Evolutionary conservation across 2,329 filamentous ascomycete genomes (phyloP).

Genomic region (Tolypocladium ovalisporum): DNA sequence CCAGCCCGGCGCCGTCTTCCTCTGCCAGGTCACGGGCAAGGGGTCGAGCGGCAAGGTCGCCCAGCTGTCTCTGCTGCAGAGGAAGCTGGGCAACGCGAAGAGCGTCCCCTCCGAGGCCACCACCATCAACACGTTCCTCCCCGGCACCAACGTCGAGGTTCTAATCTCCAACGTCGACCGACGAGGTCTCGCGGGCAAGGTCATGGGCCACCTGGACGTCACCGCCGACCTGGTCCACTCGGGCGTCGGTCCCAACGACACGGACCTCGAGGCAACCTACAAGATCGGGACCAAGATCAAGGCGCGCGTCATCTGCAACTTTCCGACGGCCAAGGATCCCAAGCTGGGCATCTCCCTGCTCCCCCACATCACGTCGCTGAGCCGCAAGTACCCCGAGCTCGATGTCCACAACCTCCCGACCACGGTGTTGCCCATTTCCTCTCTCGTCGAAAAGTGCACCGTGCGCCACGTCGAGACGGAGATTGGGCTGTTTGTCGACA

Average conservation of each 20-base stretch:
- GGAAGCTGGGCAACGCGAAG: constrained; percentile 55
- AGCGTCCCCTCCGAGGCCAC: constrained; percentile 64
- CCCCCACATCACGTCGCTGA: constrained; percentile 66
- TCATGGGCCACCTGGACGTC: constrained; percentile 83
- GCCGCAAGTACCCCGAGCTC: constrained; percentile 26
- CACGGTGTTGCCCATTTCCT: constrained; percentile 57
- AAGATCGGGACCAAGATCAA: constrained; percentile 77
- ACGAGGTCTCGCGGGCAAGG: constrained; percentile 74
- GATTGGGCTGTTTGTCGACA: constrained; percentile 69
- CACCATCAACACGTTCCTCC: constrained; percentile 81
- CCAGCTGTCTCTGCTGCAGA: constrained; percentile 69
- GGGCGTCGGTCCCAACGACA: constrained; percentile 57
- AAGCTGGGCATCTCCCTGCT: constrained; percentile 84
- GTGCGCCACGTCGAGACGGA: constrained; percentile 70
- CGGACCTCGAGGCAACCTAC: constrained; percentile 65
- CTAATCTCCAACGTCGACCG: constrained; percentile 65
- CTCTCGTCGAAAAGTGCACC: constrained; percentile 65
- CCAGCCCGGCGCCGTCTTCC: constrained; percentile 72
- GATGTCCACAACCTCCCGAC: constrained; percentile 38
- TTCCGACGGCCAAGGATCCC: constrained; percentile 64
- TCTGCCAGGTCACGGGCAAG: constrained; percentile 71
- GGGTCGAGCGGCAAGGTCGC: constrained; percentile 71
- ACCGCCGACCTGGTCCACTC: constrained; percentile 89
- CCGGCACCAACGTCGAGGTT: constrained; percentile 81
- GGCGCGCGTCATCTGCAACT: constrained; percentile 79